phyloP scores from a whole-genome alignment of 768 basidiomycete species.

The Phlebiopsis gigantea region DNA sequence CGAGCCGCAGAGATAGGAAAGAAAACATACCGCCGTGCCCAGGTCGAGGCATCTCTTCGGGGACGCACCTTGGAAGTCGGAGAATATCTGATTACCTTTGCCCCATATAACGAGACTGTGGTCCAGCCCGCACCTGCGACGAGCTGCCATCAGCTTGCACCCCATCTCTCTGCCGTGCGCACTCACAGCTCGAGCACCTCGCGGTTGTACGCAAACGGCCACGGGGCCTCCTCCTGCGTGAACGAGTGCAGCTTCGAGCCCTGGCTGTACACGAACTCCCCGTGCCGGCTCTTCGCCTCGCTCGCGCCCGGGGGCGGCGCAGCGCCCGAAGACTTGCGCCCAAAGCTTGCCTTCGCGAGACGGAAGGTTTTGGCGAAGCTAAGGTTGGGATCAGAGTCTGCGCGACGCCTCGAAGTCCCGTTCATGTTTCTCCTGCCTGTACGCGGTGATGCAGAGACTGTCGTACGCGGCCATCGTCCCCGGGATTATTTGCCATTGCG shows the following conservation, averaged over 20 bases:
- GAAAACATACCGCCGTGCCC: constrained; percentile 9
- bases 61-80: not conserved
- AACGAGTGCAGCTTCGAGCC: constrained; percentile 13
- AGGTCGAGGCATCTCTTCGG: constrained; percentile 13
- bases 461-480: not conserved
- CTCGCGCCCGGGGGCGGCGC: not conserved
- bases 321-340: not conserved
- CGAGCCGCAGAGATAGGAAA: not conserved
- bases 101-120: not conserved
- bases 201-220: constrained; percentile 11
- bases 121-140: constrained; percentile 8
- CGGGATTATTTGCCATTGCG: not conserved
- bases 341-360: not conserved
- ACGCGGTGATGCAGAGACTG: not conserved
- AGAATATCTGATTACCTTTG: constrained; percentile 5
- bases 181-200: constrained; percentile 12
- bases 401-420: not conserved
- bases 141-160: not conserved
- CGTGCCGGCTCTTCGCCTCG: not conserved
- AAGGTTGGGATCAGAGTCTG: not conserved
- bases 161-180: not conserved
- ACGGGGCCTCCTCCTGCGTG: constrained; percentile 5
- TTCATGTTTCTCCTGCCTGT: not conserved
- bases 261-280: not conserved
- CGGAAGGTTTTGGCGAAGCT: not conserved